These are phyloP conservation scores for Termitomyces sp. DNA, from an alignment of 768 basidiomycete species.

Conservation along the genomic window DNA sequence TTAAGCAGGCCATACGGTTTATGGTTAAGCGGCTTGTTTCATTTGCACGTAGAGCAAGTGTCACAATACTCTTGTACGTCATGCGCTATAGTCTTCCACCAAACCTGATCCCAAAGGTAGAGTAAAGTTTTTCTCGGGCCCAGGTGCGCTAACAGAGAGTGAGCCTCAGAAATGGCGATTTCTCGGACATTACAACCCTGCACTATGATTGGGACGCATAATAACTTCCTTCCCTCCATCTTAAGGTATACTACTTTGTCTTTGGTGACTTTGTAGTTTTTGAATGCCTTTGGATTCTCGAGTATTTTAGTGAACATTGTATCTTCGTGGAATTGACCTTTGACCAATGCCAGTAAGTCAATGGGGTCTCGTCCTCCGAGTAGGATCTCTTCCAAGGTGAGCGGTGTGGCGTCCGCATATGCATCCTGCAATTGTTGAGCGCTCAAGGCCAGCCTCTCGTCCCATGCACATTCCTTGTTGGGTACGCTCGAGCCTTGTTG, in stretches of 20 bases:
- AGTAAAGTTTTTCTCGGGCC: constrained; percentile 29
- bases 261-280: constrained; percentile 22
- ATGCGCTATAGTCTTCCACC: constrained; percentile 20
- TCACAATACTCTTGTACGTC: constrained; percentile 17
- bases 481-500: neutral
- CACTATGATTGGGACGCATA: constrained; percentile 9
- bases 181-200: constrained; percentile 20
- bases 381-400: constrained; percentile 3
- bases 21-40: constrained; percentile 14
- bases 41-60: constrained; percentile 14
- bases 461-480: neutral
- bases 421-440: neutral
- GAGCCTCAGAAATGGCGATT: constrained; percentile 33
- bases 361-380: constrained; percentile 2
- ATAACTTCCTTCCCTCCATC: neutral
- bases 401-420: neutral
- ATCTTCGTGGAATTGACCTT: constrained; percentile 22
- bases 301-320: constrained; percentile 24
- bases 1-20: constrained; percentile 17
- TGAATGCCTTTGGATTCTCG: neutral
- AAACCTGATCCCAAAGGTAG: constrained; percentile 22
- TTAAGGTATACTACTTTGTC: constrained; percentile 18
- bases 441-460: neutral
- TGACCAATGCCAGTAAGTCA: neutral
- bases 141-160: constrained; percentile 37